Base-by-base conservation (phyloP, 1,284 basidiomycete species). In the Sanguinoderma infundibulare region DNA sequence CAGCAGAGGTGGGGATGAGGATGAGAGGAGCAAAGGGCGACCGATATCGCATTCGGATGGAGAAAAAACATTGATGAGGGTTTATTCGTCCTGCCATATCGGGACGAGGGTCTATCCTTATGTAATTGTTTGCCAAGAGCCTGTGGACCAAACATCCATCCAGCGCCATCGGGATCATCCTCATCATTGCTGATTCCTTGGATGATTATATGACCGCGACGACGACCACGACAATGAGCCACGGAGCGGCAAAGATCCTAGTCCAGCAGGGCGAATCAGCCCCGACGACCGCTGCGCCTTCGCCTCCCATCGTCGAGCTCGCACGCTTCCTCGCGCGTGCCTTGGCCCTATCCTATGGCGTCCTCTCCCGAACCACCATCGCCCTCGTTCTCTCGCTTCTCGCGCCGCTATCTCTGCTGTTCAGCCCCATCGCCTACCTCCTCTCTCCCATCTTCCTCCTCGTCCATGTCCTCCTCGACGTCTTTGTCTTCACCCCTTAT, bases 381-480 rank as follows among this genome's bases (percentile, higher is more conserved):
- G 53, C 51, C 28, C 10, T 66, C 55, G 24, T 57, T 70, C 70
- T 62, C 24, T 47, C 56, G 12, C 46, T 62, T 15, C 69, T 58
- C 38, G 70, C 63, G 55, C 73, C 47, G 66, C 10, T 74, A 62
- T 79, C 66, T 65, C 70, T 54, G 70, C 74, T 66, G 66, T 68
- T 78, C 65, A 75, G 75, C 6, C 70, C 81, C 6, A 32, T 82
- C 2, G 63, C 78, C 15, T 86, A 84, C 66, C 42, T 86, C 39
- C 68, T 89, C 47, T 80, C 82, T 1, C 87, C 87, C 1, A 40
- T 83, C 38, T 72, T 78, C 28, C 72, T 83, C 32, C 75, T 84
- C 57, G 22, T 76, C 24, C 72, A 81, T 12, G 66, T 87, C n/a
- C 22, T 80, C 10, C 60, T 81, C 32, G 77, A 83, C 24, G 52